phyloP scores from a whole-genome alignment of 2,329 filamentous ascomycete genomes.

The Fusarium sarcochroum region DNA sequence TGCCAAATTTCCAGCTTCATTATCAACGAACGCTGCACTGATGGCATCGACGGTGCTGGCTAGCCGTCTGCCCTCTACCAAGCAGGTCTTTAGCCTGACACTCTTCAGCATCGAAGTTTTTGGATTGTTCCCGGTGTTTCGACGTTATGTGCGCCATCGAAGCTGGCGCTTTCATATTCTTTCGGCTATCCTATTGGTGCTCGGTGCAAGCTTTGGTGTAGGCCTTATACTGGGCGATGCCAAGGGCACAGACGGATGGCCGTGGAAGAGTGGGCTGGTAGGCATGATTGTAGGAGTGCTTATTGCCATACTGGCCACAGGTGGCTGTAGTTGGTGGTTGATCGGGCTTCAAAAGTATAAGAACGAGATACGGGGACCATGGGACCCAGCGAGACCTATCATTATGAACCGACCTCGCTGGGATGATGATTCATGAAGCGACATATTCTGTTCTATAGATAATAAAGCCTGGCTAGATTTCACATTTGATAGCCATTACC shows the following conservation, averaged over 20 bases:
- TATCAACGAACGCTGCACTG: conserved; percentile 95
- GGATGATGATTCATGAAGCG: conserved; percentile 54
- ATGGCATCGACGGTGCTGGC: conserved; percentile 97
- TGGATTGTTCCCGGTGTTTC: conserved; percentile 95
- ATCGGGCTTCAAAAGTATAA: conserved; percentile 98
- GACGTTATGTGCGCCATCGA: conserved; percentile 86
- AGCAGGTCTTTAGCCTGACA: conserved; percentile 94
- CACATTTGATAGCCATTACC: not conserved
- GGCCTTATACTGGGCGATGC: conserved; percentile 70
- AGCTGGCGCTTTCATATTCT: conserved; percentile 85
- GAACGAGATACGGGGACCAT: conserved; percentile 97
- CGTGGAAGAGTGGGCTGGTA: conserved; percentile 71
- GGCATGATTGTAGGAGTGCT: conserved; percentile 84
- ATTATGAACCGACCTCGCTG: conserved; percentile 77
- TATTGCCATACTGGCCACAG: conserved; percentile 84
- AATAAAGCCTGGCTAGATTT: not conserved
- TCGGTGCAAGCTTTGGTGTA: conserved; percentile 84
- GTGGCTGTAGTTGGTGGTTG: conserved; percentile 97
- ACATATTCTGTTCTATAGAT: conserved; percentile 12
- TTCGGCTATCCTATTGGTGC: conserved; percentile 81
- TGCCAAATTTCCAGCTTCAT: conserved; percentile 76
- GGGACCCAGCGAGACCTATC: conserved; percentile 94
- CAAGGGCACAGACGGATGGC: conserved; percentile 57
- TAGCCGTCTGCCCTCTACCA: conserved; percentile 88
- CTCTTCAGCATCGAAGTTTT: conserved; percentile 98